Evolutionary conservation across 2,329 filamentous ascomycete genomes (phyloP).

Genomic region (Penicillium expansum): DNA sequence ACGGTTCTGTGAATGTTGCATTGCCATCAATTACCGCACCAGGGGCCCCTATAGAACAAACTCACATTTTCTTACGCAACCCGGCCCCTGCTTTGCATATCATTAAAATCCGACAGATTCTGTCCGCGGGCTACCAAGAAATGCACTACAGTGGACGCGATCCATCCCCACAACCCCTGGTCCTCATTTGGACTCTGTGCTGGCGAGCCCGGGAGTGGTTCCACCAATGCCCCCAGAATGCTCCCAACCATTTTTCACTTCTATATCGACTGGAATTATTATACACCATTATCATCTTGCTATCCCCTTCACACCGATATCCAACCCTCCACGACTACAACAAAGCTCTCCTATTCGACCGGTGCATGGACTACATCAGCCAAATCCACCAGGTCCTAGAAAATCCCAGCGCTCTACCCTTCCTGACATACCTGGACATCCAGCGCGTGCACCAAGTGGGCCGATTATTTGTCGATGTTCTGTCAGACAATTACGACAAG

Average conservation of each 20-base stretch:
- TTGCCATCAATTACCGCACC: constrained; percentile 58
- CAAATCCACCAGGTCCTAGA: constrained; percentile 67
- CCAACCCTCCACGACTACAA: constrained; percentile 71
- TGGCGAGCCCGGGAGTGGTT: constrained; percentile 72
- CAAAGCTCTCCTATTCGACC: constrained; percentile 79
- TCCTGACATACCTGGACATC: constrained; percentile 84
- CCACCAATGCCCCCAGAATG: constrained; percentile 65
- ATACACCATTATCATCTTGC: constrained; percentile 87
- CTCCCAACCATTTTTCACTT: constrained; percentile 64
- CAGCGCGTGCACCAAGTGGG: constrained; percentile 74
- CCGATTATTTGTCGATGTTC: constrained; percentile 55
- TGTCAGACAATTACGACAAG: constrained; percentile 53
- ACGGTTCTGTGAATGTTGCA: constrained; percentile 80
- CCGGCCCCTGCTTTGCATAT: constrained; percentile 72
- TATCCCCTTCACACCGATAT: constrained; percentile 74
- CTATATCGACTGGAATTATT: constrained; percentile 85
- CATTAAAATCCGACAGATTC: constrained; percentile 77
- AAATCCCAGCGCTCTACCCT: constrained; percentile 58
- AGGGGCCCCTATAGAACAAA: constrained; percentile 43
- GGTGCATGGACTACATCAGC: constrained; percentile 77
- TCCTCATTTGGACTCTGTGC: constrained; percentile 41
- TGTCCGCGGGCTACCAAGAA: constrained; percentile 86
- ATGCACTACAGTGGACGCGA: constrained; percentile 75
- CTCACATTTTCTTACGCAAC: constrained; percentile 51
- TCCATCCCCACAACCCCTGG: constrained; percentile 64